Conservation (phyloP, 1,284 basidiomycete genomes). For the Porogramme epimiltina region DNA sequence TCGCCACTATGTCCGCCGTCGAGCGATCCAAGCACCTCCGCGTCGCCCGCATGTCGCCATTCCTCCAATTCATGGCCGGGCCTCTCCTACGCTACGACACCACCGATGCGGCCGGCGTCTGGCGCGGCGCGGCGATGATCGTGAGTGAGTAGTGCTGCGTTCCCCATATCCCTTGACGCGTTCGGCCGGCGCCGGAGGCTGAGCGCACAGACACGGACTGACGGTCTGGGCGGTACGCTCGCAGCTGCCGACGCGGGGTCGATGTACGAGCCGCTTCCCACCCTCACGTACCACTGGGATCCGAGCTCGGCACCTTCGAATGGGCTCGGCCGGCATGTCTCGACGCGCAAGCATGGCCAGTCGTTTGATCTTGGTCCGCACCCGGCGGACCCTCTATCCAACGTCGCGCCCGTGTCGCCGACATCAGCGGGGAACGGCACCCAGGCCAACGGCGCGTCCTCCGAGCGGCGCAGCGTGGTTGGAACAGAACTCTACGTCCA, state of each 20-base stretch:
- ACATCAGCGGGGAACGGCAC: not conserved
- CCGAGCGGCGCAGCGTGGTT: conserved; percentile 45
- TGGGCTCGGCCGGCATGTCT: conserved; percentile 14
- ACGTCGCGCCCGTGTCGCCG: conserved; percentile 26
- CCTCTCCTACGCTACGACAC: conserved; percentile 94
- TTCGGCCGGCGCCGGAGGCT: conserved; percentile 5
- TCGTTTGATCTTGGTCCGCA: conserved; percentile 68
- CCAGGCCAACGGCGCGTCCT: conserved; percentile 11
- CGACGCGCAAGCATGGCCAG: conserved; percentile 21
- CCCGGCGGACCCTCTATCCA: conserved; percentile 62
- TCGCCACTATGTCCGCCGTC: conserved; percentile 57
- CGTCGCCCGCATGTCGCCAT: conserved; percentile 67
- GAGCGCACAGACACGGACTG: conserved; percentile 3
- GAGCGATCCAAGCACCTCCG: conserved; percentile 62
- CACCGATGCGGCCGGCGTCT: conserved; percentile 73
- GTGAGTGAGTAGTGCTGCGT: conserved; percentile 60
- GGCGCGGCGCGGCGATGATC: conserved; percentile 86
- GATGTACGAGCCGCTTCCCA: conserved; percentile 76
- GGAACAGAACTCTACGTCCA: conserved; percentile 86
- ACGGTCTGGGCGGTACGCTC: not conserved
- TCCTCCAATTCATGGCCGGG: conserved; percentile 81
- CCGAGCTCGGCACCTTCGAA: conserved; percentile 36
- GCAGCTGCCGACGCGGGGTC: conserved; percentile 80
- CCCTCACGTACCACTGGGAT: conserved; percentile 81
- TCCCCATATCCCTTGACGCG: not conserved